Base-by-base conservation (phyloP, 1,139 yeast species). In the Debaryomyces robertsiae region DNA sequence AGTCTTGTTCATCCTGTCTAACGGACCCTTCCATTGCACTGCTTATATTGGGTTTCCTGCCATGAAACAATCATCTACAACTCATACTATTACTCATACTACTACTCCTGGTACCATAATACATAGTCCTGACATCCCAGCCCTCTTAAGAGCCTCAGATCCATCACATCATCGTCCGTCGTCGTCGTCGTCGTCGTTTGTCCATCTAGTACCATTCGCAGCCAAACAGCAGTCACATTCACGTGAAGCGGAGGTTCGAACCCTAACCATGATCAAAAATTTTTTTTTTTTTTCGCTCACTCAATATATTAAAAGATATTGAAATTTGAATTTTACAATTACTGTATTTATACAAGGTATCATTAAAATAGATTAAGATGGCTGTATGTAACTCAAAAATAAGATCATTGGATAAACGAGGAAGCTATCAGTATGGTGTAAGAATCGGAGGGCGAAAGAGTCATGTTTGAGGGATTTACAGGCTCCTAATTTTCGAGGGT, bases 321-420 rank as follows among this genome's bases (percentile, higher is more conserved):
- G 28, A 35, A 35, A 18, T 17, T 35, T 32, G 28, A 35, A 35
- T 27, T 18, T 35, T 35, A 18, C 14, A 19, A 27, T 28, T 11
- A n/a, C 18, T 18, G 15, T 32, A 39, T 43, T 31, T 19, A 42
- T 23, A 16, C 25, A 22, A 17, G 43, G 27, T 35, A 28, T 18
- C 32, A 28, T 28, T 28, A 39, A 34, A 25, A 33, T 40, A 34
- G 55, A 46, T 49, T 49, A 58, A 54, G 54, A 62, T 62, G 67
- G 65, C 67, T 60, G 67, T 61, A 61, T 55, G 67, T 61, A 55
- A 36, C 39, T 24, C 16, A 27, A 25, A 28, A 27, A 36, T 14
- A 36, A 4, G 13, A 6, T 24, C 22, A 19, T 5, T 22, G 19
- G 32, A 14, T 17, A n/a, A 6, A 17, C 13, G 3, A 17, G 24